Percentiles rank a stretch among this genome's conserved stretches.
Conservation (phyloP, 2,329 filamentous ascomycete species). For the Calonectria montana region DNA sequence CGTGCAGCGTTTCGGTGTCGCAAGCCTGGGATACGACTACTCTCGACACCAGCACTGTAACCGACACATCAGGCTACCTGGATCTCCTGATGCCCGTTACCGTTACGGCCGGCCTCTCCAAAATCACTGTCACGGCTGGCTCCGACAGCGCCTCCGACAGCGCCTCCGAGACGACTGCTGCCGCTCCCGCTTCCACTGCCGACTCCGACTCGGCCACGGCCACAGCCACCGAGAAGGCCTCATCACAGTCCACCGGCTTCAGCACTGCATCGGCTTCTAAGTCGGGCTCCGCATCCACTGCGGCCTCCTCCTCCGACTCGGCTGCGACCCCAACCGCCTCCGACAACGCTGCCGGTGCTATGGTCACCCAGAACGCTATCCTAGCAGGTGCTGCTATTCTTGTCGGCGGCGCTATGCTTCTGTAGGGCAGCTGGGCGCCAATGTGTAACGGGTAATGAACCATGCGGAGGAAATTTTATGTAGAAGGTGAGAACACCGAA, state of each 20-base stretch:
- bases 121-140: conserved; percentile 38
- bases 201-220: conserved; percentile 5
- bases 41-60: conserved; percentile 3
- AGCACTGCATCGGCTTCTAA: conserved; percentile 1
- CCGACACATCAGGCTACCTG: conserved; percentile 33
- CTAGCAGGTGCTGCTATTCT: conserved; percentile 49
- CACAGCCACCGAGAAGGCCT: conserved; percentile 7
- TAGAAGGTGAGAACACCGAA: conserved; percentile 9
- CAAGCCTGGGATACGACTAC: conserved; percentile 1
- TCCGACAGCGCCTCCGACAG: conserved; percentile 8
- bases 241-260: conserved; percentile 6
- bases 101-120: conserved; percentile 52
- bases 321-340: conserved; percentile 31
- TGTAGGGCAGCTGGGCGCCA: conserved; percentile 39
- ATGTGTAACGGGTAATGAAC: neutral
- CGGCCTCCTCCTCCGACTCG: conserved; percentile 15
- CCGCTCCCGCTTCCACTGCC: conserved; percentile 22
- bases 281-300: neutral
- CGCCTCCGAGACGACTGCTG: conserved; percentile 25
- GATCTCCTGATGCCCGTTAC: conserved; percentile 44
- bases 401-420: conserved; percentile 49
- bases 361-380: conserved; percentile 49
- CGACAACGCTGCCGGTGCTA: conserved; percentile 46
- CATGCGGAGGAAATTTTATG: neutral
- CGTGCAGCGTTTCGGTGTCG: conserved; percentile 34